Evolutionary conservation across 139 green algal species (phyloP).

Genomic region (Cymbomonas tetramitiformis): DNA sequence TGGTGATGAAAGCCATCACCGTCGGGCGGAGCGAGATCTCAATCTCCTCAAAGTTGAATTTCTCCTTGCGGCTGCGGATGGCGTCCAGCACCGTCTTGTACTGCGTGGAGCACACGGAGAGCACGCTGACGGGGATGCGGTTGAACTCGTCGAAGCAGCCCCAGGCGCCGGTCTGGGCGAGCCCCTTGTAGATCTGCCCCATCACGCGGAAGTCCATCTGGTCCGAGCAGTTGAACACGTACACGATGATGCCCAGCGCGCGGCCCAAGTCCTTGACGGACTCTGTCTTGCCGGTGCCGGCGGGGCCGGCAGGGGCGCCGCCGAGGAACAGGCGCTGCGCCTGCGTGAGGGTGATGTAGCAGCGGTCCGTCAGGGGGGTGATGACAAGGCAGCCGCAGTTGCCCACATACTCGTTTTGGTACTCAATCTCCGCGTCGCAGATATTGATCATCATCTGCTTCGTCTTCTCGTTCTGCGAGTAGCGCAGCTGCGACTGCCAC

Average conservation of each 20-base stretch:
- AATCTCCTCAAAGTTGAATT: slow-evolving; percentile 57
- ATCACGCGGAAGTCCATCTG: slow-evolving; percentile 86
- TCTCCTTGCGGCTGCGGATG: slow-evolving; percentile 57
- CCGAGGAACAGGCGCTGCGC: slow-evolving; percentile 71
- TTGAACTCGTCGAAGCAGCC: no score
- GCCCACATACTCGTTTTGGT: slow-evolving; percentile 84
- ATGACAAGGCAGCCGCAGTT: slow-evolving; percentile 77
- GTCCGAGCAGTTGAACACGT: slow-evolving; percentile 89
- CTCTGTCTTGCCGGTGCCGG: slow-evolving; percentile 90
- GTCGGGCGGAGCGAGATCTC: slow-evolving; percentile 48
- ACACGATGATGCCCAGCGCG: slow-evolving; percentile 67
- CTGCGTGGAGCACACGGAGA: slow-evolving; percentile 82
- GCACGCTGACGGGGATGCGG: slow-evolving; percentile 74
- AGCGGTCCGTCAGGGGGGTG: no score
- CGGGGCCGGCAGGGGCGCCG: slow-evolving; percentile 69
- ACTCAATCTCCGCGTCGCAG: slow-evolving; percentile 75
- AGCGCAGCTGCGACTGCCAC: slow-evolving; percentile 83
- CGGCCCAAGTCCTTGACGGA: no score
- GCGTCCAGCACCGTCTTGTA: slow-evolving; percentile 89
- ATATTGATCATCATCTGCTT: slow-evolving; percentile 64
- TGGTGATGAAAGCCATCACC: slow-evolving; percentile 88
- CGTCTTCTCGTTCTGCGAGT: slow-evolving; percentile 60
- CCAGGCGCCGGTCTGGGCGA: slow-evolving; percentile 77
- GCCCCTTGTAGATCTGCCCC: slow-evolving; percentile 76
- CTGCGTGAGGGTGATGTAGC: slow-evolving; percentile 87